Percentiles rank a stretch among this genome's conserved stretches.
phyloP scores from a whole-genome alignment of 1,284 basidiomycete genomes.

The Chalciporus sp. region DNA sequence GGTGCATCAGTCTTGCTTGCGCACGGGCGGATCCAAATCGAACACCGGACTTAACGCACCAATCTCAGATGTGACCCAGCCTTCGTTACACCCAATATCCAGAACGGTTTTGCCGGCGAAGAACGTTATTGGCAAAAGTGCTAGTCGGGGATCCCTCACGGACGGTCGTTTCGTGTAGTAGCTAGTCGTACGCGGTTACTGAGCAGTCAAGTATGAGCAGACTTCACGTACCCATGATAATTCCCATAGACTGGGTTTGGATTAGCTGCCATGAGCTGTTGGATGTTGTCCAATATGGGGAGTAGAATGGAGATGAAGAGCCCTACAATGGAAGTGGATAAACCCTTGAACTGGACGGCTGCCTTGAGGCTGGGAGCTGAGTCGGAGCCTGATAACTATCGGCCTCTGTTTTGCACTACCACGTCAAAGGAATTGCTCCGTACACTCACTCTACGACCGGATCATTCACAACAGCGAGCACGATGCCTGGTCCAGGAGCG shows the following conservation, averaged over 20 bases:
- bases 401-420: neutral
- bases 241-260: conserved; percentile 58
- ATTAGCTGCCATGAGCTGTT: conserved; percentile 1
- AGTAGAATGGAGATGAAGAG: too few relatives aligned
- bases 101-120: conserved; percentile 63
- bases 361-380: neutral
- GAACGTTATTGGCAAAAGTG: conserved; percentile 54
- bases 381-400: neutral
- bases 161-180: conserved; percentile 75
- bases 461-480: neutral
- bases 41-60: conserved; percentile 44
- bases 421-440: neutral
- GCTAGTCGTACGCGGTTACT: conserved; percentile 33
- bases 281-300: too few relatives aligned
- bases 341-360: neutral
- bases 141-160: conserved; percentile 59
- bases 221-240: conserved; percentile 54
- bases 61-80: conserved; percentile 79
- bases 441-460: neutral
- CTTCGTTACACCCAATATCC: conserved; percentile 85
- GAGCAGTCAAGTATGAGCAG: too few relatives aligned
- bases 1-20: conserved; percentile 1
- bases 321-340: too few relatives aligned
- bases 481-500: conserved; percentile 37
- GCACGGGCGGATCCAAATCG: too few relatives aligned